phyloP scores from a whole-genome alignment of 768 basidiomycete species.

The Calocybe gangraenosa region DNA sequence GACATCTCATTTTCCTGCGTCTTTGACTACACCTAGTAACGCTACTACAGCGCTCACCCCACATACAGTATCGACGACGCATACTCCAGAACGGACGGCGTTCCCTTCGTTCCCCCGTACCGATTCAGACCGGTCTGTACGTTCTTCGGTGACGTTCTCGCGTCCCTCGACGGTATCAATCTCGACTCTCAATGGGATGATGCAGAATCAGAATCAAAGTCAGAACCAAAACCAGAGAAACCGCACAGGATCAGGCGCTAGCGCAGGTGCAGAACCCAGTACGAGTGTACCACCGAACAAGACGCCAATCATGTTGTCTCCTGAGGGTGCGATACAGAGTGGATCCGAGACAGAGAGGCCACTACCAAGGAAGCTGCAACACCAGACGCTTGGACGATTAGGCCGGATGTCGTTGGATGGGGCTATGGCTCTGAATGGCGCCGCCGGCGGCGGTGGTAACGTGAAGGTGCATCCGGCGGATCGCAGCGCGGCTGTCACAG shows the following conservation, averaged over 20 bases:
- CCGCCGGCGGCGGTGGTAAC: slow-evolving; percentile 21
- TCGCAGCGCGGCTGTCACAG: slow-evolving; percentile 32
- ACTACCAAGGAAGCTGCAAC: slow-evolving; percentile 34
- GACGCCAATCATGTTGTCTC: too few species aligned
- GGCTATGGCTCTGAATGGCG: slow-evolving; percentile 8
- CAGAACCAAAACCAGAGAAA: slow-evolving; percentile 26
- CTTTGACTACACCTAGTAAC: slow-evolving; percentile 45
- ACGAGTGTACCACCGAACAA: slow-evolving; percentile 13
- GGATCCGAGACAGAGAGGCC: slow-evolving; percentile 44
- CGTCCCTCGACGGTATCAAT: slow-evolving; percentile 53
- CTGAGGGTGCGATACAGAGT: slow-evolving; percentile 19
- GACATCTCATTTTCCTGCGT: slow-evolving; percentile 36
- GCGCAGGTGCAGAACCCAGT: slow-evolving; percentile 18
- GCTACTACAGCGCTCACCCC: slow-evolving; percentile 66
- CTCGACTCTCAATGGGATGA: slow-evolving; percentile 49
- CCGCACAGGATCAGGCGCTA: slow-evolving; percentile 25
- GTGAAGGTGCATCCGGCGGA: slow-evolving; percentile 32
- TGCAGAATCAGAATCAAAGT: slow-evolving; percentile 44
- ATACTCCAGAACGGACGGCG: slow-evolving; percentile 20
- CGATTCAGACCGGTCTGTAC: slow-evolving; percentile 42
- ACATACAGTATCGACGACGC: slow-evolving; percentile 55
- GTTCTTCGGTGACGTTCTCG: slow-evolving; percentile 60
- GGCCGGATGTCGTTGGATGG: slow-evolving; percentile 43
- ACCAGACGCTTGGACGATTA: slow-evolving; percentile 33
- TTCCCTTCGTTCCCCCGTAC: slow-evolving; percentile 34